Conservation (phyloP, 2,329 filamentous ascomycete species). For the Pezizomycotina sp. region DNA sequence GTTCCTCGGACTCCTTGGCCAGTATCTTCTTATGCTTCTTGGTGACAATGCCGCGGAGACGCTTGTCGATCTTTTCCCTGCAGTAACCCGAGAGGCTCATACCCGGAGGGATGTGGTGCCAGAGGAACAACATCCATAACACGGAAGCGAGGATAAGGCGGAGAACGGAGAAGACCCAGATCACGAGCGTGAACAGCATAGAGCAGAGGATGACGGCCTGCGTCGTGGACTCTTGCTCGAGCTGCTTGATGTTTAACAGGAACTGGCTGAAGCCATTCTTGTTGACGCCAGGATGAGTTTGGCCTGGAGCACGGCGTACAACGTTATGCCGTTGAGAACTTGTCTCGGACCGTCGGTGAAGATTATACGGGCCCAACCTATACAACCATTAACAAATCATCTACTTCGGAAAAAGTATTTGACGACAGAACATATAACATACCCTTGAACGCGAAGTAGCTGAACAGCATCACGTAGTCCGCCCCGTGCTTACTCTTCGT, state of each 20-base stretch:
- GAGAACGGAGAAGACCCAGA: slow-evolving; percentile 71
- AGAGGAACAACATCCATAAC: slow-evolving; percentile 77
- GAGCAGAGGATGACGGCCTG: slow-evolving; percentile 74
- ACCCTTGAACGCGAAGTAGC: slow-evolving; percentile 65
- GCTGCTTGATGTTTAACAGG: slow-evolving; percentile 30
- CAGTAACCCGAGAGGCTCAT: slow-evolving; percentile 77
- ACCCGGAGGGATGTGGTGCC: slow-evolving; percentile 69
- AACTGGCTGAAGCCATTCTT: slow-evolving; percentile 30
- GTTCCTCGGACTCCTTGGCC: slow-evolving; percentile 43
- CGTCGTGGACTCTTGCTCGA: slow-evolving; percentile 51
- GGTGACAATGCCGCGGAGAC: slow-evolving; percentile 68
- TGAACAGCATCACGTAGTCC: slow-evolving; percentile 79
- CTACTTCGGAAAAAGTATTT: background rate
- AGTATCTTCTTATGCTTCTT: slow-evolving; percentile 78
- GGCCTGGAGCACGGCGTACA: slow-evolving; percentile 66
- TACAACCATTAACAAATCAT: slow-evolving; percentile 3
- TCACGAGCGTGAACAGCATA: slow-evolving; percentile 58
- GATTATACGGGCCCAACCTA: slow-evolving; percentile 74
- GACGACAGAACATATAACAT: slow-evolving; percentile 13
- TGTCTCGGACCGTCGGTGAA: slow-evolving; percentile 86
- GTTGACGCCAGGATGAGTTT: slow-evolving; percentile 48
- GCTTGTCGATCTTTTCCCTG: slow-evolving; percentile 73
- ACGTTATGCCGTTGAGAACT: slow-evolving; percentile 73
- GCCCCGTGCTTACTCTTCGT: slow-evolving; percentile 83
- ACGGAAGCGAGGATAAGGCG: slow-evolving; percentile 56